phyloP scores from a whole-genome alignment of 2,329 filamentous ascomycete genomes.

The Bipolaris sorokiniana region DNA sequence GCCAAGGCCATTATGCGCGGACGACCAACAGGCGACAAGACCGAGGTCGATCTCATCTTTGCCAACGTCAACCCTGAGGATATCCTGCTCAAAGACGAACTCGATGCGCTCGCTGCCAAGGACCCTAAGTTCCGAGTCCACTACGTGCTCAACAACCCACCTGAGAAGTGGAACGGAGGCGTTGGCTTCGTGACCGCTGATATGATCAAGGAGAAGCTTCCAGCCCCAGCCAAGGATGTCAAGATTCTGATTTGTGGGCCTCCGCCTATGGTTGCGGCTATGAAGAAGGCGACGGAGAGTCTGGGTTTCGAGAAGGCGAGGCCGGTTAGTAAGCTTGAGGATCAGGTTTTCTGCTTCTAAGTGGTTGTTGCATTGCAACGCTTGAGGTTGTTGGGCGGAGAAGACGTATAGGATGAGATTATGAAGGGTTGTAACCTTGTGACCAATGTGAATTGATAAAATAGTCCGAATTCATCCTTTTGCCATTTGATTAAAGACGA shows the following conservation, averaged over 20 bases:
- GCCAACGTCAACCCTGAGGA: conserved; percentile 94
- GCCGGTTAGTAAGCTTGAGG: conserved; percentile 95
- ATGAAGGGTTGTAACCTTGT: neutral
- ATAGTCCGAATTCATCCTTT: neutral
- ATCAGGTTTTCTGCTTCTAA: conserved; percentile 97
- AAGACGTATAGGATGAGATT: neutral
- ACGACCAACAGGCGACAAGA: conserved; percentile 75
- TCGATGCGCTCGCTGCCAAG: conserved; percentile 77
- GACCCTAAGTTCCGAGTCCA: conserved; percentile 85
- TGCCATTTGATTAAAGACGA: too few relatives aligned
- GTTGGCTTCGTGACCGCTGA: conserved; percentile 94
- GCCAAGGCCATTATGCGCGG: conserved; percentile 86
- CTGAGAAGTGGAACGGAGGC: conserved; percentile 87
- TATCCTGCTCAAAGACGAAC: conserved; percentile 89
- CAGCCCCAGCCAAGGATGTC: conserved; percentile 81
- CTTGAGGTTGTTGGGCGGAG: too few relatives aligned
- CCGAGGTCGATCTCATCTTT: conserved; percentile 88
- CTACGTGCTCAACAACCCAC: conserved; percentile 96
- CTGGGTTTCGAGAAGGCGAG: conserved; percentile 91
- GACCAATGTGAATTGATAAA: neutral
- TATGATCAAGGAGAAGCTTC: conserved; percentile 89
- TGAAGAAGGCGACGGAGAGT: conserved; percentile 93
- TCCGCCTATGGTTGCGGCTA: conserved; percentile 92
- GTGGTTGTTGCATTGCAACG: too few relatives aligned
- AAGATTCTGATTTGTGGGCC: conserved; percentile 96